phyloP scores from a whole-genome alignment of 495 filamentous ascomycete genomes.

The Staphylotrichum longicolle region DNA sequence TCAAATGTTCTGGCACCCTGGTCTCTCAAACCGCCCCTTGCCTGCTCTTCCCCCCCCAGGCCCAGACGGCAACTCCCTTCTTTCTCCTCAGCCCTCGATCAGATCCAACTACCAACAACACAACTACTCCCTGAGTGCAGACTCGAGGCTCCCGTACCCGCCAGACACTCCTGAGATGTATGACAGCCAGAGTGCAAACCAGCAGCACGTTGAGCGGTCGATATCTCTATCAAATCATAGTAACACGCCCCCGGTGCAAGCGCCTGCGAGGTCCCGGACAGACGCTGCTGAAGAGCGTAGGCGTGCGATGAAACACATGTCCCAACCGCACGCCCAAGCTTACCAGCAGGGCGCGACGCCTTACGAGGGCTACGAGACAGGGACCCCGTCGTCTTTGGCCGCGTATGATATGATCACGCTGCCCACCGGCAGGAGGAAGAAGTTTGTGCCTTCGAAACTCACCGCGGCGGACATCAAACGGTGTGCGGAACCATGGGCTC shows the following conservation, averaged over 20 bases:
- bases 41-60: constrained; percentile 68
- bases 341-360: constrained; percentile 43
- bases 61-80: constrained; percentile 42
- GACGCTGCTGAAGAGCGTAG: constrained; percentile 71
- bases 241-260: constrained; percentile 73
- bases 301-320: constrained; percentile 57
- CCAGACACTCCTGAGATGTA: constrained; percentile 34
- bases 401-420: constrained; percentile 69
- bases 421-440: constrained; percentile 66
- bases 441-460: constrained; percentile 85
- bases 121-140: constrained; percentile 41
- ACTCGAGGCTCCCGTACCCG: constrained; percentile 36
- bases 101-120: constrained; percentile 40
- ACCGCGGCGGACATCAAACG: constrained; percentile 78
- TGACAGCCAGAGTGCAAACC: constrained; percentile 30
- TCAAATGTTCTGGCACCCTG: constrained; percentile 85
- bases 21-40: constrained; percentile 66
- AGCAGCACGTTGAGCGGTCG: constrained; percentile 72
- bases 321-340: constrained; percentile 51
- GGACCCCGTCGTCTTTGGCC: constrained; percentile 52
- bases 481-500: constrained; percentile 88
- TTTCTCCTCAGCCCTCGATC: constrained; percentile 38
- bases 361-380: constrained; percentile 50
- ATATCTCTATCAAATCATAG: constrained; percentile 79
- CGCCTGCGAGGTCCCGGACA: constrained; percentile 88